phyloP scores from a whole-genome alignment of 2,329 filamentous ascomycete genomes.

The Lachnellula arida region DNA sequence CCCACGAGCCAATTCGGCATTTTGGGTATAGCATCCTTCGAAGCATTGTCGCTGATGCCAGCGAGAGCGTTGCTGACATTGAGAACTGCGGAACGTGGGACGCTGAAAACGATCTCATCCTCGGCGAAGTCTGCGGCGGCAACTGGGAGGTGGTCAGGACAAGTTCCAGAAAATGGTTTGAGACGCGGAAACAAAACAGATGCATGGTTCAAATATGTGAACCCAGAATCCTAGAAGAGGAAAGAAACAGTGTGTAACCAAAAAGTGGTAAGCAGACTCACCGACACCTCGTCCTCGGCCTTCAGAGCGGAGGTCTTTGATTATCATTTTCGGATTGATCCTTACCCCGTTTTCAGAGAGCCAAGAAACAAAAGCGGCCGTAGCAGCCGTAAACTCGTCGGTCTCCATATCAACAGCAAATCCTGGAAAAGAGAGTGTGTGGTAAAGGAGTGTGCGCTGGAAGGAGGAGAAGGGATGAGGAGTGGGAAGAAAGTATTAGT shows the following conservation, averaged over 20 bases:
- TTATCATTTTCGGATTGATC: slow-evolving; percentile 52
- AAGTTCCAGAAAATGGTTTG: not conserved
- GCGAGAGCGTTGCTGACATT: slow-evolving; percentile 53
- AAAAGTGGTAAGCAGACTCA: slow-evolving; percentile 37
- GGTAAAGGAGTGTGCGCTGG: not conserved
- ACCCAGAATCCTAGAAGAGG: not conserved
- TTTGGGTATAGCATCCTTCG: slow-evolving; percentile 33
- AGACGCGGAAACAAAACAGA: not conserved
- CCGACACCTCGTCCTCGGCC: slow-evolving; percentile 59
- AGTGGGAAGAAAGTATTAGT: not conserved
- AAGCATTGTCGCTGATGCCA: slow-evolving; percentile 36
- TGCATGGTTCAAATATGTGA: not conserved
- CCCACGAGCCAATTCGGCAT: slow-evolving; percentile 44
- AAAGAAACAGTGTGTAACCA: not conserved
- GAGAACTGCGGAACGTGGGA: slow-evolving; percentile 56
- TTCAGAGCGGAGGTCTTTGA: slow-evolving; percentile 52
- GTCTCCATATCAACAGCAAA: slow-evolving; percentile 18
- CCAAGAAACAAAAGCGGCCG: slow-evolving; percentile 53
- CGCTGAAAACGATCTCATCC: slow-evolving; percentile 61
- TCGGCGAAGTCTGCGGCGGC: slow-evolving; percentile 52
- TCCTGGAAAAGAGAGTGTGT: not conserved
- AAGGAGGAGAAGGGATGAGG: not conserved
- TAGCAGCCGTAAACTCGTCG: slow-evolving; percentile 40
- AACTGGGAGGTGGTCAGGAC: slow-evolving; percentile 39
- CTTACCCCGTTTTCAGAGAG: slow-evolving; percentile 47